Conservation (phyloP, 169 alveolate genomes). For the Cryptosporidium muris region DNA sequence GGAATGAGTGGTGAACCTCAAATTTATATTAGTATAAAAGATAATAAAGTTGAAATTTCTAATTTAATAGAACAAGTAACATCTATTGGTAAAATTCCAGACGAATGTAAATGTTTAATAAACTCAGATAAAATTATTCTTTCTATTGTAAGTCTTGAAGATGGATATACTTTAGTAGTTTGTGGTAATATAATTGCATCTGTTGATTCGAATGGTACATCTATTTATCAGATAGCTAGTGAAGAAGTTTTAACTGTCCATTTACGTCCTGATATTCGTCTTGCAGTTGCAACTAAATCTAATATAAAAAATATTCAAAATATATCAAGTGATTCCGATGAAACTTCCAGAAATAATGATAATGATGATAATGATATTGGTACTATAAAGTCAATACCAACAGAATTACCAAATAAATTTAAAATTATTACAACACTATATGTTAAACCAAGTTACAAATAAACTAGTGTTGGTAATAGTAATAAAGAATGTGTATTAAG, state of each 20-base stretch:
- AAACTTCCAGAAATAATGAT: conserved; percentile 46
- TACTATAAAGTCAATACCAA: too few species aligned
- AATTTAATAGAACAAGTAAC: conserved; percentile 26
- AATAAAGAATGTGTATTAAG: too few species aligned
- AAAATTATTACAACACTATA: conserved; percentile 21
- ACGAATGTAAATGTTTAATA: conserved; percentile 33
- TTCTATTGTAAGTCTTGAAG: conserved; percentile 19
- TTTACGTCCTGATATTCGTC: conserved; percentile 66
- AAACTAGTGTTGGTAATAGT: not conserved
- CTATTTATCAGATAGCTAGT: conserved; percentile 60
- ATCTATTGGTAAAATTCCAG: conserved; percentile 34
- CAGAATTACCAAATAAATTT: conserved; percentile 21
- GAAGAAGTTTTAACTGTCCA: conserved; percentile 6
- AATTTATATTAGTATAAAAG: conserved; percentile 2
- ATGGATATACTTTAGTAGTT: conserved; percentile 44
- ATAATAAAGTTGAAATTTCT: not conserved
- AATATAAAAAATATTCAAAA: too few species aligned
- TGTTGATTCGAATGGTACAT: conserved; percentile 22
- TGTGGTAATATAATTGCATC: conserved; percentile 40
- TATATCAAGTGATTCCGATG: not conserved
- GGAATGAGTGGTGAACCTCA: conserved; percentile 53
- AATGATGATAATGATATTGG: not conserved
- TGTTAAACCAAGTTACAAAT: conserved; percentile 24
- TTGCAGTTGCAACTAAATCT: conserved; percentile 46
- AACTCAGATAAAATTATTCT: conserved; percentile 19